These are phyloP conservation scores for Leccinum incarnatum DNA, from an alignment of 768 basidiomycete genomes.

Conservation along the genomic window DNA sequence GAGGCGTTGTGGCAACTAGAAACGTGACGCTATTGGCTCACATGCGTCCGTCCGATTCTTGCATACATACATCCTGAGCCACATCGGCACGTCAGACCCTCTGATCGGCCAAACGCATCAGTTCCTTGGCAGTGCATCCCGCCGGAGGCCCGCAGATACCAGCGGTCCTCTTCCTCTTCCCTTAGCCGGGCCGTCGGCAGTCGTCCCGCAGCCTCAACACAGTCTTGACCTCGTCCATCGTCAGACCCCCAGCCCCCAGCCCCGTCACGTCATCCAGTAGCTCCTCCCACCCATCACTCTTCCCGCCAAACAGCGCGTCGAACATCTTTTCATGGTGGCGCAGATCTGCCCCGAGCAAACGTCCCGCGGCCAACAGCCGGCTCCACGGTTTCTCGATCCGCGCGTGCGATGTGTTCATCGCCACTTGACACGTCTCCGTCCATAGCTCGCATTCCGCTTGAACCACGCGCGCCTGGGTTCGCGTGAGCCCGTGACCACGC, in stretches of 20 bases:
- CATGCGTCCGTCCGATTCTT: background rate
- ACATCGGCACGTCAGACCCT: background rate
- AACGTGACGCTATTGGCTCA: no score
- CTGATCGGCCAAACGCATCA: background rate
- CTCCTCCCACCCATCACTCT: slow-evolving; percentile 50
- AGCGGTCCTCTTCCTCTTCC: background rate
- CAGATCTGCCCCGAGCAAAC: slow-evolving; percentile 58
- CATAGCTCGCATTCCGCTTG: slow-evolving; percentile 76
- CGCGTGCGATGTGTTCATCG: slow-evolving; percentile 44
- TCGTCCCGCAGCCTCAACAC: slow-evolving; percentile 50
- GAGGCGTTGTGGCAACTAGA: background rate
- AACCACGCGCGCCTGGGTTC: slow-evolving; percentile 56
- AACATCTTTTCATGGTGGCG: slow-evolving; percentile 33
- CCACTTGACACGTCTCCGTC: slow-evolving; percentile 73
- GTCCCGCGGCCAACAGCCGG: slow-evolving; percentile 64
- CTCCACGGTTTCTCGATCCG: slow-evolving; percentile 78
- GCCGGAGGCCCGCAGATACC: background rate
- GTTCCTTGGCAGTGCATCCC: background rate
- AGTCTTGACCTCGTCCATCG: slow-evolving; percentile 56
- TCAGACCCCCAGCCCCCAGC: slow-evolving; percentile 61
- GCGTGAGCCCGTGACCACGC: slow-evolving; percentile 28
- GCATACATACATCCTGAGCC: background rate
- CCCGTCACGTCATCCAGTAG: slow-evolving; percentile 42
- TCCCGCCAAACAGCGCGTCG: slow-evolving; percentile 15
- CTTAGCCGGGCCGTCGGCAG: slow-evolving; percentile 22